These are phyloP conservation scores for Phytophthora colocasiae DNA, from an alignment of 352 stramenopile species.

Conservation along the genomic window DNA sequence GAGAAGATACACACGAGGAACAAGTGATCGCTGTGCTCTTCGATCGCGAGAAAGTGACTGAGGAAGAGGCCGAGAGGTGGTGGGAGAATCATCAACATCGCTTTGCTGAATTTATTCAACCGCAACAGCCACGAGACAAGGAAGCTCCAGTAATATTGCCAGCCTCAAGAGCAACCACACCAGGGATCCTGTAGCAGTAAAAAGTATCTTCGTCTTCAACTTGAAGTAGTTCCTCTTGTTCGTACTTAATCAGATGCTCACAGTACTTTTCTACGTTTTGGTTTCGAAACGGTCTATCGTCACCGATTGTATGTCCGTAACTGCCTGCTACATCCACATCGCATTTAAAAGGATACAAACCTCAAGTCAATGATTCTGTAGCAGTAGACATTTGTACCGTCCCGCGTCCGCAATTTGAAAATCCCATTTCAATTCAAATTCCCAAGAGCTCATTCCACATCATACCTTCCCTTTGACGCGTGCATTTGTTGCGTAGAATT, in stretches of 20 bases:
- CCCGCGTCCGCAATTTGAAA: conserved; percentile 30
- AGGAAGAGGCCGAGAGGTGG: conserved; percentile 74
- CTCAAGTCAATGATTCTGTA: conserved; percentile 16
- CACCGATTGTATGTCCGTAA: conserved; percentile 4
- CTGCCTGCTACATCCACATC: conserved; percentile 4
- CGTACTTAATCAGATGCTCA: conserved; percentile 23
- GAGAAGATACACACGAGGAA: conserved; percentile 82
- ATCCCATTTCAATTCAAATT: conserved; percentile 31
- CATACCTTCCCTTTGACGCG: conserved; percentile 5
- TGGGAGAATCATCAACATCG: conserved; percentile 77
- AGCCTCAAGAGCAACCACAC: too few species aligned
- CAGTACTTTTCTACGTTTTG: conserved; percentile 5
- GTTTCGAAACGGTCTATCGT: conserved; percentile 30
- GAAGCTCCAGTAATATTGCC: conserved; percentile 2
- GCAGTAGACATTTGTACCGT: conserved; percentile 16
- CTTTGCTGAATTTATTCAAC: conserved; percentile 50
- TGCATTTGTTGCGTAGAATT: conserved; percentile 14
- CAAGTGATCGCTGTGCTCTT: conserved; percentile 86
- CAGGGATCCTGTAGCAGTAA: conserved; percentile 14
- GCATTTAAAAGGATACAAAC: conserved; percentile 18
- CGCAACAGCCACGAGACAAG: conserved; percentile 15
- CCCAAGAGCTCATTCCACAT: conserved; percentile 10
- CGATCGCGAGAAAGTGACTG: conserved; percentile 86
- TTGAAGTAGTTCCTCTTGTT: conserved; percentile 22
- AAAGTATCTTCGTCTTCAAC: conserved; percentile 23